A percentile compares a stretch with the other conserved stretches of the same genome.
These are phyloP conservation scores for Podochytrium sp. DNA, from an alignment of 192 early-diverging fungal species.

Conservation along the genomic window DNA sequence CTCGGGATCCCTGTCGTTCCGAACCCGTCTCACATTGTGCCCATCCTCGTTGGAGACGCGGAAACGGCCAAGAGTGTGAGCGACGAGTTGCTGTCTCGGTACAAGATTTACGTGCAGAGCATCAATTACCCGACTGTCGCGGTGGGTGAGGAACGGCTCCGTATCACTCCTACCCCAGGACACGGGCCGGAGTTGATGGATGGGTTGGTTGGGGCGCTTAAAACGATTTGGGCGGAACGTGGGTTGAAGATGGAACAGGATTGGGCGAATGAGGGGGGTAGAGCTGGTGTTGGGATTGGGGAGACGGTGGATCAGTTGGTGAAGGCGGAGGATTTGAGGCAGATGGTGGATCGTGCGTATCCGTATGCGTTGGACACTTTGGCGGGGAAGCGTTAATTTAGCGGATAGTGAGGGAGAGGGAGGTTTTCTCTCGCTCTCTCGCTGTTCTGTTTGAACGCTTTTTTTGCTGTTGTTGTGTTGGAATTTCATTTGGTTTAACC, in stretches of 20 bases:
- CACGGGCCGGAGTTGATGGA: conserved; percentile 83
- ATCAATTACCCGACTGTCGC: conserved; percentile 99
- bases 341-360: conserved; percentile 31
- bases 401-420: no score
- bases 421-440: no score
- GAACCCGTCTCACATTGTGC: conserved; percentile 99
- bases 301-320: conserved; percentile 45
- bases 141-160: conserved; percentile 92
- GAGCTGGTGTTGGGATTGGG: conserved; percentile 83
- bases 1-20: conserved; percentile 95
- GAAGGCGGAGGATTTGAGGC: conserved; percentile 25
- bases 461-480: no score
- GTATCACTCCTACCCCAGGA: conserved; percentile 97
- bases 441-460: no score
- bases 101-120: conserved; percentile 95
- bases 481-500: no score
- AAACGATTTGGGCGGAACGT: conserved; percentile 85
- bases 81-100: conserved; percentile 87
- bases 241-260: conserved; percentile 82
- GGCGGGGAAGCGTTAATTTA: conserved; percentile 19
- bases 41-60: conserved; percentile 96
- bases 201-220: conserved; percentile 80
- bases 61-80: conserved; percentile 90
- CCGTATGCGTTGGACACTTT: conserved; percentile 29
- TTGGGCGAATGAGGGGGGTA: conserved; percentile 84